Base-by-base conservation (phyloP, 805 yeast species). In the Suhomyces xylopsoci region DNA sequence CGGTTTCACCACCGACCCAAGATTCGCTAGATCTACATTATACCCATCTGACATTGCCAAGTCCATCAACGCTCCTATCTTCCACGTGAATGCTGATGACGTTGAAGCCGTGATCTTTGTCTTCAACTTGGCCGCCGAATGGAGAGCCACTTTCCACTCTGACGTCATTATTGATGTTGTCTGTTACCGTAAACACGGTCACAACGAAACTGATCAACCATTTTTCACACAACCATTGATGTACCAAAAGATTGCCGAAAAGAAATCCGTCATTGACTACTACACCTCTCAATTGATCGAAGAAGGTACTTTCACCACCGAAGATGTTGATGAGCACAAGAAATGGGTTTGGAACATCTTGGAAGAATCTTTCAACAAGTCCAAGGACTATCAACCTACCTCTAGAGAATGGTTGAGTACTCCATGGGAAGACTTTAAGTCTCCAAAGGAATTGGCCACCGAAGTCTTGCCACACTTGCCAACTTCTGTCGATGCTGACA, bases 151-250 rank as follows among this genome's bases (percentile, higher is more conserved):
- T 55, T 94, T 89, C 94, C 93, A 93, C 79, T 81, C 96, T 55
- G 99, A 94, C 69, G 98, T 91, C 53, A 90, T 94, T 65, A 84
- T 94, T 66, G 99, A 94, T 74, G 86, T 94, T 67, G 97, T 94
- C 67, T 97, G 99, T 72, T 94, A 94, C 88, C 86, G 99, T 78
- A 93, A 92, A 74, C 84, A 94, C 71, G 99, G 99, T 71, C 99
- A 94, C 81, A 94, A 94, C 73, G 99, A 94, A 81, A 94, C 98
- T 59, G 99, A 94, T 77, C 99, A 94, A 80, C 99, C 99, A 54
- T 80, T 96, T 34, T 94, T 94, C 83, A 94, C 99, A 45, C 99
- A 94, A 77, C 99, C 99, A 49, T 77, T 91, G 66, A 94, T 94
- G 99, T 94, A 94, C 81, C 78, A 89, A 71, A 83, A 82, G 77